Percentiles rank a stretch among this genome's conserved stretches.
These are phyloP conservation scores for Dictyostelium citrinum DNA, from an alignment of 78 protist species.

Conservation along the genomic window DNA sequence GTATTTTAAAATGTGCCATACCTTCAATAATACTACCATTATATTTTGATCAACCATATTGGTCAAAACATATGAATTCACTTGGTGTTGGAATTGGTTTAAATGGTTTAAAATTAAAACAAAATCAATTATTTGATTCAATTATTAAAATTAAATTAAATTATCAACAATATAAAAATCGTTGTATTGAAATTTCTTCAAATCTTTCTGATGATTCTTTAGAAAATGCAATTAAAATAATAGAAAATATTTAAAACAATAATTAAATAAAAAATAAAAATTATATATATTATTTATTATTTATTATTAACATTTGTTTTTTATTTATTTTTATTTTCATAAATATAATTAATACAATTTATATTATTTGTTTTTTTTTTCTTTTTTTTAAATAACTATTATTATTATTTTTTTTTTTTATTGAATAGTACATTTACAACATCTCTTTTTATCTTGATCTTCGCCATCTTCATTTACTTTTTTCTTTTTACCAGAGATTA, in stretches of 20 bases:
- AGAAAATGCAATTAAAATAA: background rate
- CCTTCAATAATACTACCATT: background rate
- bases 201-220: background rate
- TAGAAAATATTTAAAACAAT: background rate
- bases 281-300: background rate
- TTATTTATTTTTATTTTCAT: background rate
- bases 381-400: background rate
- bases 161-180: background rate
- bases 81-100: background rate
- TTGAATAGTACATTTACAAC: constrained; percentile 73
- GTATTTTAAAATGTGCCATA: background rate
- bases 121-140: background rate
- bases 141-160: background rate
- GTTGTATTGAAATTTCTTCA: background rate
- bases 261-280: too few relatives aligned
- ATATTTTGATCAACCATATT: background rate
- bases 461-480: background rate
- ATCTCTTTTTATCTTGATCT: constrained; percentile 17
- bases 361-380: background rate
- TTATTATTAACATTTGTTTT: background rate
- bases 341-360: background rate
- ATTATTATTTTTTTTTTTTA: background rate
- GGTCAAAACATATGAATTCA: background rate
- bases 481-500: constrained; percentile 46
- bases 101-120: background rate